These are phyloP conservation scores for Dactylellina leptospora DNA, from an alignment of 2,329 filamentous ascomycete species.

Conservation along the genomic window DNA sequence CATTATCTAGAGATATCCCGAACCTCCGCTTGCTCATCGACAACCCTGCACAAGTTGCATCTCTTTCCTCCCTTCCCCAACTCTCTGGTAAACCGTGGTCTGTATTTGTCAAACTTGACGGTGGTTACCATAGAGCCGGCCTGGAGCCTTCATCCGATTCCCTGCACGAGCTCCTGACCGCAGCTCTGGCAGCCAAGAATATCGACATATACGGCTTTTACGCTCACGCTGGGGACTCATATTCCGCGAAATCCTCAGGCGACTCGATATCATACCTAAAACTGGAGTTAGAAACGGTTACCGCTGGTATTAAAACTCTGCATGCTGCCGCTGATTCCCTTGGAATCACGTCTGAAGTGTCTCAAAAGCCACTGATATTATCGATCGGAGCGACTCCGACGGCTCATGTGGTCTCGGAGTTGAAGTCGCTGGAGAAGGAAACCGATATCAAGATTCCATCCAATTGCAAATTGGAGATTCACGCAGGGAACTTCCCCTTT, in stretches of 20 bases:
- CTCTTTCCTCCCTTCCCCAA: constrained; percentile 57
- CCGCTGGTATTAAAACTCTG: constrained; percentile 61
- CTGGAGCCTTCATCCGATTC: constrained; percentile 62
- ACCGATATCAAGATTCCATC: constrained; percentile 40
- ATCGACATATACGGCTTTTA: constrained; percentile 71
- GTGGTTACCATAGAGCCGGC: constrained; percentile 76
- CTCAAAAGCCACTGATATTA: constrained; percentile 62
- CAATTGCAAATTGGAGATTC: constrained; percentile 70
- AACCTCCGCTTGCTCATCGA: constrained; percentile 75
- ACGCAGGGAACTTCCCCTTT: constrained; percentile 78
- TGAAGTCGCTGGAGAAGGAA: constrained; percentile 58
- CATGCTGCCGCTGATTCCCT: constrained; percentile 58
- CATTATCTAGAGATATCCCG: constrained; percentile 68
- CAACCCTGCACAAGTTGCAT: constrained; percentile 69
- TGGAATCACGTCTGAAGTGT: constrained; percentile 13
- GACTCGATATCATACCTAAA: constrained; percentile 70
- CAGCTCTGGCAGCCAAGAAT: constrained; percentile 55
- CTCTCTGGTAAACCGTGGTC: constrained; percentile 65
- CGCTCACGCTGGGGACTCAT: constrained; percentile 77
- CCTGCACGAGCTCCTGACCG: constrained; percentile 57
- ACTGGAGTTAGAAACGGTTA: constrained; percentile 68
- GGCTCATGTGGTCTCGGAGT: constrained; percentile 59
- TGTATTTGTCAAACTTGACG: constrained; percentile 78
- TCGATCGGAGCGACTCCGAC: constrained; percentile 82
- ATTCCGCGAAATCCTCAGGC: constrained; percentile 66